Conservation (phyloP, 257 asterid genomes). For the Scutellaria galericulata region DNA sequence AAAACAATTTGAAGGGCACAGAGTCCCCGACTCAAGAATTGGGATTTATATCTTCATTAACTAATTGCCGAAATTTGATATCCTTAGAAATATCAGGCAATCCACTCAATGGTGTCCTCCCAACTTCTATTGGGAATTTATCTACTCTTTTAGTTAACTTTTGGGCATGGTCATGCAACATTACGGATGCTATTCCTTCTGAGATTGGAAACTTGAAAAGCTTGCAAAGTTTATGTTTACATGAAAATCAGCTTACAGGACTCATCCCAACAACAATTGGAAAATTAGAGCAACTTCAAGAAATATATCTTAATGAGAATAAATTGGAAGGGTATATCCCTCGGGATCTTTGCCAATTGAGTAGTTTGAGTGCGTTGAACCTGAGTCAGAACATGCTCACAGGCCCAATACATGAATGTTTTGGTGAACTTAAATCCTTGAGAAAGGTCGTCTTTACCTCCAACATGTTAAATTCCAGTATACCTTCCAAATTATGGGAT, state of each 20-base stretch:
- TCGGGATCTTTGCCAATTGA: conserved; percentile 33
- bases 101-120: conserved; percentile 36
- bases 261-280: conserved; percentile 19
- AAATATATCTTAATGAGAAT: background rate
- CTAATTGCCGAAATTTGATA: conserved; percentile 38
- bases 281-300: conserved; percentile 15
- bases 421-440: conserved; percentile 34
- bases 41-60: conserved; percentile 24
- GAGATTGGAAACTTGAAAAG: conserved; percentile 33
- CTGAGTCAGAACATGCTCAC: conserved; percentile 31
- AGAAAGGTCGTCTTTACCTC: conserved; percentile 26
- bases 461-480: conserved; percentile 31
- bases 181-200: conserved; percentile 38
- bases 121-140: conserved; percentile 31
- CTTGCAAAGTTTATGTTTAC: background rate
- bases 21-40: conserved; percentile 7
- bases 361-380: conserved; percentile 29
- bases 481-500: conserved; percentile 36
- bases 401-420: conserved; percentile 39
- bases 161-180: background rate
- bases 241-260: background rate
- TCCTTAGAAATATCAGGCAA: conserved; percentile 23
- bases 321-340: conserved; percentile 36
- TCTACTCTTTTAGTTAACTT: conserved; percentile 17
- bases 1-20: conserved; percentile 42